Evolutionary conservation across 306 rosid genomes (phyloP), one percentile per base, ranked within the genome.

Genomic region (Cicer chorassanicum): DNA sequence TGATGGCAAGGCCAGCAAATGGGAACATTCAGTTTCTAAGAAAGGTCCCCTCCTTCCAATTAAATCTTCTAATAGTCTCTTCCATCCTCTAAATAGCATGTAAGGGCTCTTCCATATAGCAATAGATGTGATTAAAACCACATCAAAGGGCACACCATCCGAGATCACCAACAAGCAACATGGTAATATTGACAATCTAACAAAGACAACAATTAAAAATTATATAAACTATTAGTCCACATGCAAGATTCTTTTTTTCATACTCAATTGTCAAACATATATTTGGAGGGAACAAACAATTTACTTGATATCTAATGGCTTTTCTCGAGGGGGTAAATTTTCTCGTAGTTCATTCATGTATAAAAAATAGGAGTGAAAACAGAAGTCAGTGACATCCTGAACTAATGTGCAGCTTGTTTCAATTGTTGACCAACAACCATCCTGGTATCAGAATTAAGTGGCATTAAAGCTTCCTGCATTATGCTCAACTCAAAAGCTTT

Each of bases 11-110:
- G 50, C 87, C 96, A 21, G 98, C 98, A 79, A 92, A 92, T 36
- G 96, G 96, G 41, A 92, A 65, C 98, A 92, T 34, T 84, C 89
- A 0, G 91, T 77, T 84, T 92, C 98, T 82, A 87, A 45, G 81
- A 92, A 92, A 45, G 98, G 96, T 72, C 98, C 98, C 67, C 84
- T 92, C 73, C 98, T 84, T 65, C 93, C 98, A 64, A 92, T 67
- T 83, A 90, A 81, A 74, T 92, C 98, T 84, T 90, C 96, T 34
- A 90, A 74, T 43, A 92, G 84, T 80, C 98, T 90, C 84, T 92
- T 88, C 96, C 98, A 92, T 18, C 98, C 96, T 87, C 36, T 82
- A 19, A 90, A 82, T 21, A 92, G 76, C 96, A 92, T 90, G 81
- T 54, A 90, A 15, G 96, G 96, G 46, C 98, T 92, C 80, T 90